Evolutionary conservation across 2,329 filamentous ascomycete genomes (phyloP), one percentile per base, ranked within the genome.

Genomic region (Chaetoscypha palmicola): DNA sequence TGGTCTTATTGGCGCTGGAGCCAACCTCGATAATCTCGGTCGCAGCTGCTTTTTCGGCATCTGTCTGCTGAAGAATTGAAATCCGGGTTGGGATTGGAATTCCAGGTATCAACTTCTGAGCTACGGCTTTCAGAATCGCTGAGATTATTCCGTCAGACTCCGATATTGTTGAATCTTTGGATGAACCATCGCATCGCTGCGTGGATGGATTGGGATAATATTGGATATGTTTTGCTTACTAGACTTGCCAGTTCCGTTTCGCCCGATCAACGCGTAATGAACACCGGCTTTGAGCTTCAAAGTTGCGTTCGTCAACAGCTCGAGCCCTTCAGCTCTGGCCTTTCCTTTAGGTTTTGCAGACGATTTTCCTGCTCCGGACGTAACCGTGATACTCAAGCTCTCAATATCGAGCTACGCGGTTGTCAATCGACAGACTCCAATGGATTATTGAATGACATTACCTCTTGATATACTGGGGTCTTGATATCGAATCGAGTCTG

Each of bases 171-270:
- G n/a, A n/a, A n/a, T n/a, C n/a, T n/a, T n/a, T n/a, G n/a, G n/a
- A n/a, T n/a, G n/a, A n/a, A n/a, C n/a, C n/a, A n/a, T n/a, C n/a
- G n/a, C n/a, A n/a, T n/a, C n/a, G n/a, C n/a, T n/a, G n/a, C n/a
- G n/a, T n/a, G n/a, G n/a, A n/a, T n/a, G n/a, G n/a, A n/a, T n/a
- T n/a, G n/a, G n/a, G n/a, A n/a, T n/a, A n/a, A n/a, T n/a, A n/a
- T n/a, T n/a, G n/a, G n/a, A n/a, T n/a, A n/a, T n/a, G n/a, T n/a
- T n/a, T 33, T 10, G 58, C 72, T 62, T 64, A 83, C 80, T 91
- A 3, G 85, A 90, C 60, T 94, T 94, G 4, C 87, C 88, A 2
- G 81, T 83, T 1, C 87, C 87, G 64, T 94, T 94, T 5, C 85
- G 74, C 0, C 87, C 88, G 16, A 91, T 70, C 1, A 94, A 68